Conservation (phyloP, 2,329 filamentous ascomycete species). For the Alternaria longipes region DNA sequence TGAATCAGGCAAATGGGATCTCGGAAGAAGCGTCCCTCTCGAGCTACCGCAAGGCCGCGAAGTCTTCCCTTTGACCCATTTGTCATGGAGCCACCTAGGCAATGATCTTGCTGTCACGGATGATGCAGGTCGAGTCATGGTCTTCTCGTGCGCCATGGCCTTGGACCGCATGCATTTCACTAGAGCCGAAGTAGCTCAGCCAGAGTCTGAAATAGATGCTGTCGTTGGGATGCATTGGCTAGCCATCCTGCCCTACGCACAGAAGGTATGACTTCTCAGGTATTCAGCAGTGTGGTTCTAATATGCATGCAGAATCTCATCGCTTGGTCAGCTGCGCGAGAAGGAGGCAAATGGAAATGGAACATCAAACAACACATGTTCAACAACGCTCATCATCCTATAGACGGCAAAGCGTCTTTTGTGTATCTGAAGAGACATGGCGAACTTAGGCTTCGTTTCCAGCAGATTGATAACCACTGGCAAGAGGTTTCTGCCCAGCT, state of each 20-base stretch:
- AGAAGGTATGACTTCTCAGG: constrained; percentile 40
- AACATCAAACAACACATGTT: constrained; percentile 71
- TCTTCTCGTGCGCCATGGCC: constrained; percentile 75
- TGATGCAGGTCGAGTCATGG: constrained; percentile 76
- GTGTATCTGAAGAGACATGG: constrained; percentile 80
- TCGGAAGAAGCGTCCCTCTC: constrained; percentile 77
- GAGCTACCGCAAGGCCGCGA: constrained; percentile 69
- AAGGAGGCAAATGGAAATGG: constrained; percentile 69
- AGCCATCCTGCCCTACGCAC: constrained; percentile 53
- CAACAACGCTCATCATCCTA: constrained; percentile 77
- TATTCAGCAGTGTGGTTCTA: not conserved
- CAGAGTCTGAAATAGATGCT: constrained; percentile 76
- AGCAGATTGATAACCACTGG: constrained; percentile 76
- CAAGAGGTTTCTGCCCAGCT: constrained; percentile 78
- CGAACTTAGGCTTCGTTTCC: constrained; percentile 77
- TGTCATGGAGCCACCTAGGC: constrained; percentile 81
- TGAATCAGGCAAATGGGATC: constrained; percentile 75
- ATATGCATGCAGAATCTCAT: constrained; percentile 44
- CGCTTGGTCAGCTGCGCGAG: constrained; percentile 52
- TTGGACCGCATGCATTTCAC: constrained; percentile 75
- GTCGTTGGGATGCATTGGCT: constrained; percentile 91
- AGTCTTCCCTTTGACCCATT: constrained; percentile 75
- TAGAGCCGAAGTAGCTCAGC: constrained; percentile 71
- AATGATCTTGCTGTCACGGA: constrained; percentile 87
- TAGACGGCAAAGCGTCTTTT: constrained; percentile 74